phyloP scores from a whole-genome alignment of 768 basidiomycete genomes.

The Leccinum subgranulosum region DNA sequence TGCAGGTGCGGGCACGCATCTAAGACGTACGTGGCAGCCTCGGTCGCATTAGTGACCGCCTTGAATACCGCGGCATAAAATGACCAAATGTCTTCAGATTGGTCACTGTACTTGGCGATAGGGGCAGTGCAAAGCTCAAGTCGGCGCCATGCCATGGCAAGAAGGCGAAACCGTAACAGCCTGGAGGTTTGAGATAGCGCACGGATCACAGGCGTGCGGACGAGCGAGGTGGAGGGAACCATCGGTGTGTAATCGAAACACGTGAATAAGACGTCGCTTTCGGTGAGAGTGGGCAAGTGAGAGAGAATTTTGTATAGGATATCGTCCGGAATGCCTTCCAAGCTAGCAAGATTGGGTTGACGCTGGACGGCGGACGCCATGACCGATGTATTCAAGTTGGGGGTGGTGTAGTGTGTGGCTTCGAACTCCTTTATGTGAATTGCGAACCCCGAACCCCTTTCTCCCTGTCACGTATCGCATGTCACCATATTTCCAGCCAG shows the following conservation, averaged over 20 bases:
- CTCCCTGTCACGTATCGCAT: too few relatives aligned
- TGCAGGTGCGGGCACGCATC: background rate
- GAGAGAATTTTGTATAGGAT: slow-evolving; percentile 10
- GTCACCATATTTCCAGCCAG: too few relatives aligned
- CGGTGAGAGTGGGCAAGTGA: slow-evolving; percentile 5
- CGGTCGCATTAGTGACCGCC: background rate
- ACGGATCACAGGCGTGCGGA: background rate
- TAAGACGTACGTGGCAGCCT: background rate
- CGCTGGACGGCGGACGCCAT: background rate
- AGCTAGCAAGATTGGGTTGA: background rate
- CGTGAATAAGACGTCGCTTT: background rate
- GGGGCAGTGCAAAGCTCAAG: slow-evolving; percentile 3
- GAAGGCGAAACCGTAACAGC: slow-evolving; percentile 10
- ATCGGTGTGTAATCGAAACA: background rate
- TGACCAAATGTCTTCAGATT: background rate
- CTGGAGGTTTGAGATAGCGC: slow-evolving; percentile 7
- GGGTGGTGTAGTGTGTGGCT: background rate
- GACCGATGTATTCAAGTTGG: background rate
- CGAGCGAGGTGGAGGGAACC: background rate
- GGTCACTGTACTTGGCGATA: background rate
- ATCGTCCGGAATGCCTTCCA: slow-evolving; percentile 11
- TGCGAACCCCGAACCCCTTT: too few relatives aligned
- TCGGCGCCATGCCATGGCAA: slow-evolving; percentile 13
- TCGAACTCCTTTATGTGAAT: too few relatives aligned
- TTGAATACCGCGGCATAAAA: background rate